Evolutionary conservation across 2,329 filamentous ascomycete genomes (phyloP).

Genomic region (Neofusicoccum sp.): DNA sequence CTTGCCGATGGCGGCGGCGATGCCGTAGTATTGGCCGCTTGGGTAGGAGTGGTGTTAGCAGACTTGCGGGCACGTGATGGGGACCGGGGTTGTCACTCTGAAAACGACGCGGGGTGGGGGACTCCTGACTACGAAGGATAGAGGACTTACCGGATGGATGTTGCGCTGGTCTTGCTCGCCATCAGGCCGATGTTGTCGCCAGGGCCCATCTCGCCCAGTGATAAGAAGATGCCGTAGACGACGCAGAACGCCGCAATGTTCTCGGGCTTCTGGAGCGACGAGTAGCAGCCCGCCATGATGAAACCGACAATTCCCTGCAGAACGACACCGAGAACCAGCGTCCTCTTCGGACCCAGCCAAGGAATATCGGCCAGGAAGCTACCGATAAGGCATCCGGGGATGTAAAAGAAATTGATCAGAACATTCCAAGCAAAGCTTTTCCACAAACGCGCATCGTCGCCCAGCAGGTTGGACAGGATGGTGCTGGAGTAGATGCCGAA

Average conservation of each 20-base stretch:
- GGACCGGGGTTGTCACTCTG: background rate
- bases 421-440: conserved; percentile 85
- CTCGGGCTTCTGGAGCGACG: conserved; percentile 61
- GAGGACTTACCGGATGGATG: conserved; percentile 60
- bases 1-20: conserved; percentile 72
- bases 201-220: conserved; percentile 76
- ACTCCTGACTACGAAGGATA: too few relatives aligned
- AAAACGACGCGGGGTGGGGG: background rate
- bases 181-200: conserved; percentile 89
- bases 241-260: conserved; percentile 76
- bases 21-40: conserved; percentile 69
- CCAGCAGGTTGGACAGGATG: conserved; percentile 67
- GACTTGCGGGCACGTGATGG: too few relatives aligned
- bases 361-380: conserved; percentile 68
- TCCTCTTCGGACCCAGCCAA: conserved; percentile 72
- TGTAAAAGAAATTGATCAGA: conserved; percentile 83
- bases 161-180: conserved; percentile 84
- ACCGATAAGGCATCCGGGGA: conserved; percentile 77
- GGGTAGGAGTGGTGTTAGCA: background rate
- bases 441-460: conserved; percentile 61
- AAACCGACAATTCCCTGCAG: conserved; percentile 78
- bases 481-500: conserved; percentile 82
- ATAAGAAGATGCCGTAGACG: conserved; percentile 74
- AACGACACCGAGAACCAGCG: conserved; percentile 67
- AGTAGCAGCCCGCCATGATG: conserved; percentile 81